Evolutionary conservation across 2,329 filamentous ascomycete genomes (phyloP), one percentile per base, ranked within the genome.

Genomic region (Lasiodiplodia sp.): DNA sequence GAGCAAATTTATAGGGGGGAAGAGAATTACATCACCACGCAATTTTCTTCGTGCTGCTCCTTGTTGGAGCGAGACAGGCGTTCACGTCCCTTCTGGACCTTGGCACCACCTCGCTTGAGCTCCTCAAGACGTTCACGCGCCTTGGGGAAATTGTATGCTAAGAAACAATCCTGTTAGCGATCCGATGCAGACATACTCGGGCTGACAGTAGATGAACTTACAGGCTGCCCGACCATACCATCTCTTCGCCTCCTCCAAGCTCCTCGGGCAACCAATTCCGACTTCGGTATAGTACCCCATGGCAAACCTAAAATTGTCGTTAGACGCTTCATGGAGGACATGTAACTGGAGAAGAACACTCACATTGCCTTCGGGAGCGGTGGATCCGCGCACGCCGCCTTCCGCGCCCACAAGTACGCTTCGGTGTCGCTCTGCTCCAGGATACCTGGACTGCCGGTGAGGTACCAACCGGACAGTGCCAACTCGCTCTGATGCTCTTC

Each of bases 231-330:
- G 87, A 87, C 94, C 97, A 82, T 99, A 99, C 96, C 96, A 99
- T 74, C 94, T 88, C 85, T 97, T 97, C 25, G 95, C 96, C 81
- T 98, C 96, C 75, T 99, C 96, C 74, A 97, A 75, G 78, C 95
- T 96, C 10, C 92, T 89, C 18, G 91, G 86, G 72, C 93, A 90
- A 37, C 96, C 96, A 73, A 99, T 98, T 14, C 96, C 96, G 60
- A 96, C 91, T 80, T 99, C 96, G 0, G 93, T 96, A 77, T 97
- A 97, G 81, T 98, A 97, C 0, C 96, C 96, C 92, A 99, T 97
- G 0, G 95, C 96, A 81, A 97, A 98, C 57, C 57, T 60, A 44
- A 21, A 16, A 23, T 23, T 6, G 1, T 57, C 8, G 21, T 12
- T 23, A 23, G 10, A 14, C 21, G 10, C 16, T 12, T 37, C 31